Evolutionary conservation across 768 basidiomycete species (phyloP).

Genomic region (Piloderma croceum): DNA sequence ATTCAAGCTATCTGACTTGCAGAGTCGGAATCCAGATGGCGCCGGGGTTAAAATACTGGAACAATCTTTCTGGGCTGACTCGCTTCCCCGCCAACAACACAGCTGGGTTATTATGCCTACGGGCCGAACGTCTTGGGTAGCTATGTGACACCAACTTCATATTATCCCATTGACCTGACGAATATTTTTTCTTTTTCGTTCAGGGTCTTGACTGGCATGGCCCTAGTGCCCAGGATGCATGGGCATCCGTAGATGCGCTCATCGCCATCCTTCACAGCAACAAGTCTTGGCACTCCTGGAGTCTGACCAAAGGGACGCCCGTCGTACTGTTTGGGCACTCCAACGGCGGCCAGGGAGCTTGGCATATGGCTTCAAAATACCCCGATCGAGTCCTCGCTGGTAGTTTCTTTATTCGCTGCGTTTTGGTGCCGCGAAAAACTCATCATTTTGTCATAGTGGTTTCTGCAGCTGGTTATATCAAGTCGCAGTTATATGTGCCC

Average conservation of each 20-base stretch:
- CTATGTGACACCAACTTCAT: neutral
- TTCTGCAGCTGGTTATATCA: conserved; percentile 79
- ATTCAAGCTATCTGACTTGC: conserved; percentile 3
- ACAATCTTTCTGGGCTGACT: conserved; percentile 54
- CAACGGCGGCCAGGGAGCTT: conserved; percentile 88
- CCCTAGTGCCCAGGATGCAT: conserved; percentile 66
- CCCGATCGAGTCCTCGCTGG: conserved; percentile 71
- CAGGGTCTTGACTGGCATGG: conserved; percentile 95
- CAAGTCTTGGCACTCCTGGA: conserved; percentile 37
- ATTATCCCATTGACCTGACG: neutral
- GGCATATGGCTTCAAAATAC: conserved; percentile 71
- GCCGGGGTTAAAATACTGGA: conserved; percentile 73
- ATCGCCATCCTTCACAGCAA: conserved; percentile 35
- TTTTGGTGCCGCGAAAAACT: neutral
- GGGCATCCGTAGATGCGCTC: conserved; percentile 56
- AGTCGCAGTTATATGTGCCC: conserved; percentile 82
- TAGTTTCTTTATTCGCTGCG: conserved; percentile 20
- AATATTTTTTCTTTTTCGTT: neutral
- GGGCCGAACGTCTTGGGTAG: conserved; percentile 82
- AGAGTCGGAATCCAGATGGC: too few relatives aligned
- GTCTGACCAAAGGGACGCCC: conserved; percentile 31
- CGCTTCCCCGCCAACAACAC: conserved; percentile 49
- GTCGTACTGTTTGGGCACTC: conserved; percentile 84
- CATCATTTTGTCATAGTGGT: conserved; percentile 39
- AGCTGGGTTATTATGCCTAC: conserved; percentile 80